Evolutionary conservation across 2,329 filamentous ascomycete species (phyloP).

Genomic region (Claviceps paspali): DNA sequence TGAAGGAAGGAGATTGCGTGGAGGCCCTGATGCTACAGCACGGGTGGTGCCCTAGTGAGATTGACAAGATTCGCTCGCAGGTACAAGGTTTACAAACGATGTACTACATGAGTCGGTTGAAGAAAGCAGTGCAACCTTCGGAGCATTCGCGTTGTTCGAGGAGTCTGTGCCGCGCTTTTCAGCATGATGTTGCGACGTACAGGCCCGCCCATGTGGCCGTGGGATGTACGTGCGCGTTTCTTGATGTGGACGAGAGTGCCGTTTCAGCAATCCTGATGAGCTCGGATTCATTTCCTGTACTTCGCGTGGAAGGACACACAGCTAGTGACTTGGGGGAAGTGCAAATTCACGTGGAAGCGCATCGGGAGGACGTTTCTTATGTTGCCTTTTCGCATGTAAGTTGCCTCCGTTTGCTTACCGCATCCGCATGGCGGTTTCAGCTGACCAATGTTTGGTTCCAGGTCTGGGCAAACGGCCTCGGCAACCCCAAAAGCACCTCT

Average conservation of each 20-base stretch:
- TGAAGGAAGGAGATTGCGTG: constrained; percentile 7
- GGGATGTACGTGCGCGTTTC: constrained; percentile 10
- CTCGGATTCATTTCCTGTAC: constrained; percentile 9
- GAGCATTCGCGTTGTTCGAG: constrained; percentile 15
- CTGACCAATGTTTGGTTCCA: neutral
- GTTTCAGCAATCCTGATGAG: constrained; percentile 8
- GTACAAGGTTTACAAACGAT: constrained; percentile 12
- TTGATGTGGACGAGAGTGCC: constrained; percentile 9
- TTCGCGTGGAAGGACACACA: constrained; percentile 6
- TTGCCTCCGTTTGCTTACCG: neutral
- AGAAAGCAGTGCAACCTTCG: constrained; percentile 1
- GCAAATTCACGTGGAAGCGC: constrained; percentile 11
- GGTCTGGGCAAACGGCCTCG: constrained; percentile 23
- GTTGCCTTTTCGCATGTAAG: constrained; percentile 20
- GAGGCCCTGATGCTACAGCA: constrained; percentile 13
- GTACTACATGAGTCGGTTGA: constrained; percentile 11
- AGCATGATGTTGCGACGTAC: constrained; percentile 16
- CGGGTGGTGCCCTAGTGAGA: constrained; percentile 20
- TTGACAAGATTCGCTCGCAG: constrained; percentile 12
- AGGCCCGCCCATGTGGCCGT: constrained; percentile 10
- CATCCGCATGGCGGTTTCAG: too few species aligned
- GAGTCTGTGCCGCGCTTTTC: constrained; percentile 14
- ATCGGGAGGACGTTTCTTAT: constrained; percentile 12
- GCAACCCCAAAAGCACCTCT: constrained; percentile 15
- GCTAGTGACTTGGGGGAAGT: constrained; percentile 5